Conservation (phyloP, 1,284 basidiomycete species). For the Tremellales sp. region DNA sequence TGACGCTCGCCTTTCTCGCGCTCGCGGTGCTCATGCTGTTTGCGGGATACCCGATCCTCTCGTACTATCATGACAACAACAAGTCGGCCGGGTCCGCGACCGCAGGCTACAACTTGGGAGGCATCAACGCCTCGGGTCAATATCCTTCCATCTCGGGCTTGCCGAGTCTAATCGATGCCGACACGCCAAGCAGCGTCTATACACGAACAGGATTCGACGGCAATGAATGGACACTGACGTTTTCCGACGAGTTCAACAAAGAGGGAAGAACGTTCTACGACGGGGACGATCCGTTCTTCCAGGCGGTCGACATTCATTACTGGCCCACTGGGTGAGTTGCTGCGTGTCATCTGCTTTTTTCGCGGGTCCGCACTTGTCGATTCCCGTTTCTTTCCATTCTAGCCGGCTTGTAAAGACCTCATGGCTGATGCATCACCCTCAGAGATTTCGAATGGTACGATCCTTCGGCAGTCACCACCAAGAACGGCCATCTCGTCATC, state of each 20-base stretch:
- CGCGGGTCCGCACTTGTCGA: not conserved
- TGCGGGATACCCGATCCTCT: slow-evolving; percentile 71
- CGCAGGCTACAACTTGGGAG: slow-evolving; percentile 63
- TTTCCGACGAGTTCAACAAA: slow-evolving; percentile 80
- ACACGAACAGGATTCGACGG: slow-evolving; percentile 65
- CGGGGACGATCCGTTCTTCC: slow-evolving; percentile 54
- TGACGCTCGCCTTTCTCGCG: slow-evolving; percentile 51
- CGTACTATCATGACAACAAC: slow-evolving; percentile 52
- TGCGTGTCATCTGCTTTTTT: not conserved
- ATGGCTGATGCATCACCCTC: not conserved
- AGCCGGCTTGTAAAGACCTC: not conserved
- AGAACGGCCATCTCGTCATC: slow-evolving; percentile 75
- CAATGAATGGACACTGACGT: slow-evolving; percentile 66
- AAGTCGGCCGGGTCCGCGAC: slow-evolving; percentile 24
- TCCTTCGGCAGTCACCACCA: slow-evolving; percentile 74
- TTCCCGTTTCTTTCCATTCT: not conserved
- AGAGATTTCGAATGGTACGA: slow-evolving; percentile 57
- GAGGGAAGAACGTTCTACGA: slow-evolving; percentile 55
- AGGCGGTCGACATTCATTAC: slow-evolving; percentile 53
- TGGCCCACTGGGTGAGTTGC: slow-evolving; percentile 49
- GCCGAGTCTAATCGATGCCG: slow-evolving; percentile 62
- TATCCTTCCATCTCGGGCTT: slow-evolving; percentile 54
- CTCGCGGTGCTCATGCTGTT: slow-evolving; percentile 60
- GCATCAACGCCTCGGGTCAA: slow-evolving; percentile 72
- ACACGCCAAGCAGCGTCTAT: slow-evolving; percentile 60